phyloP scores from a whole-genome alignment of 208 protist genomes.

The Herpetomonas muscarum region DNA sequence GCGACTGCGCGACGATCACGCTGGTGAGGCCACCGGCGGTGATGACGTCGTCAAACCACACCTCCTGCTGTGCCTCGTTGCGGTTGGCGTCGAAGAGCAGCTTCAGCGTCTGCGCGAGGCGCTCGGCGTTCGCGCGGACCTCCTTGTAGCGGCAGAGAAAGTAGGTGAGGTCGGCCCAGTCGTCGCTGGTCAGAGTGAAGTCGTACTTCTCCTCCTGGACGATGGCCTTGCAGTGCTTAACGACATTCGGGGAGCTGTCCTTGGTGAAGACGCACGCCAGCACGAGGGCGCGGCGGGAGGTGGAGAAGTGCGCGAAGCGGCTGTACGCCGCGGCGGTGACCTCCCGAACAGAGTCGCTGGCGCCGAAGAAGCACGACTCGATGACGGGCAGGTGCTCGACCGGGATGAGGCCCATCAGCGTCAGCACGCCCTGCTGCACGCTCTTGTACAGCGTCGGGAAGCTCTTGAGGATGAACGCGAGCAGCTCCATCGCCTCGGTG shows the following conservation, averaged over 20 bases:
- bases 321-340: slow-evolving; percentile 61
- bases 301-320: slow-evolving; percentile 73
- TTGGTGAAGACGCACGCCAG: slow-evolving; percentile 56
- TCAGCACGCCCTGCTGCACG: slow-evolving; percentile 74
- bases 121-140: slow-evolving; percentile 45
- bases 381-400: slow-evolving; percentile 44
- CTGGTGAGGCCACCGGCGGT: slow-evolving; percentile 53
- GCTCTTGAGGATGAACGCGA: slow-evolving; percentile 63
- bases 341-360: slow-evolving; percentile 66
- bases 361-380: slow-evolving; percentile 61
- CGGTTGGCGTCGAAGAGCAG: slow-evolving; percentile 49
- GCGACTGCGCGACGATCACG: slow-evolving; percentile 51
- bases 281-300: slow-evolving; percentile 73
- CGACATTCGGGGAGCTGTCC: slow-evolving; percentile 44
- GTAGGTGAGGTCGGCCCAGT: slow-evolving; percentile 84
- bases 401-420: slow-evolving; percentile 77
- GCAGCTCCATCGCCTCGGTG: slow-evolving; percentile 65
- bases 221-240: slow-evolving; percentile 31
- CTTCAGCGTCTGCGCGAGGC: slow-evolving; percentile 53
- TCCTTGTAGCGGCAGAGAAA: slow-evolving; percentile 66
- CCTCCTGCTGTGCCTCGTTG: slow-evolving; percentile 49
- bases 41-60: slow-evolving; percentile 60
- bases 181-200: slow-evolving; percentile 48
- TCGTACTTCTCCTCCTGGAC: slow-evolving; percentile 25
- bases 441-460: slow-evolving; percentile 83